Conservation (phyloP, 2,329 filamentous ascomycete genomes). For the Trichoderma citrinoviride region DNA sequence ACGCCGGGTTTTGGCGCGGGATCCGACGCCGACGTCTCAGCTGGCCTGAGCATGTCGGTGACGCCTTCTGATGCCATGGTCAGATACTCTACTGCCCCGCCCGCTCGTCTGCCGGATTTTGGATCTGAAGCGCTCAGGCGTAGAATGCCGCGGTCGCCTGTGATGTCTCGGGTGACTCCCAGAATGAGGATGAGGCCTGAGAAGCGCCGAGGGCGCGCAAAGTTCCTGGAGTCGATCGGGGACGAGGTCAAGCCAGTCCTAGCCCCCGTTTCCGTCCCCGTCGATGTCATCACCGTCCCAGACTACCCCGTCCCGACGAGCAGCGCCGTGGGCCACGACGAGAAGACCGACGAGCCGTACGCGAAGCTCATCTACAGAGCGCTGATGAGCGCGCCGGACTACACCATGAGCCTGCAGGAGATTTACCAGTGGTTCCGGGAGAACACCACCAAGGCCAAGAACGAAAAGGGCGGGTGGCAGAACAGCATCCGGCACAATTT, state of each 20-base stretch:
- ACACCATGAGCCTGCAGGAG: constrained; percentile 76
- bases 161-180: too few relatives aligned
- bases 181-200: too few relatives aligned
- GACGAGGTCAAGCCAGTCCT: neutral
- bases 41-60: constrained; percentile 20
- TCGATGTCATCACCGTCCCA: too few relatives aligned
- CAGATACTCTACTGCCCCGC: constrained; percentile 20
- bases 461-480: constrained; percentile 80
- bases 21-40: constrained; percentile 26
- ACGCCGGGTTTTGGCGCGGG: constrained; percentile 23
- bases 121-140: constrained; percentile 19
- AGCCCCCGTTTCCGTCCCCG: too few relatives aligned
- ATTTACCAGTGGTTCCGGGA: constrained; percentile 88
- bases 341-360: constrained; percentile 64
- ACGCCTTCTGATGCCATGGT: constrained; percentile 21
- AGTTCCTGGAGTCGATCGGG: neutral
- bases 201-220: neutral
- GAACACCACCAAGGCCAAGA: constrained; percentile 77
- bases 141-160: too few relatives aligned
- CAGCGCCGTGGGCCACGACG: constrained; percentile 40
- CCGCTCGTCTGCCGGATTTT: constrained; percentile 20
- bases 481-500: constrained; percentile 95
- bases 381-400: constrained; percentile 62
- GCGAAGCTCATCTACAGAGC: constrained; percentile 77
- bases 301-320: neutral